Percentiles rank a stretch among this genome's conserved stretches.
These are phyloP conservation scores for Sarocladium oryzae DNA, from an alignment of 2,329 filamentous ascomycete species.

Conservation along the genomic window DNA sequence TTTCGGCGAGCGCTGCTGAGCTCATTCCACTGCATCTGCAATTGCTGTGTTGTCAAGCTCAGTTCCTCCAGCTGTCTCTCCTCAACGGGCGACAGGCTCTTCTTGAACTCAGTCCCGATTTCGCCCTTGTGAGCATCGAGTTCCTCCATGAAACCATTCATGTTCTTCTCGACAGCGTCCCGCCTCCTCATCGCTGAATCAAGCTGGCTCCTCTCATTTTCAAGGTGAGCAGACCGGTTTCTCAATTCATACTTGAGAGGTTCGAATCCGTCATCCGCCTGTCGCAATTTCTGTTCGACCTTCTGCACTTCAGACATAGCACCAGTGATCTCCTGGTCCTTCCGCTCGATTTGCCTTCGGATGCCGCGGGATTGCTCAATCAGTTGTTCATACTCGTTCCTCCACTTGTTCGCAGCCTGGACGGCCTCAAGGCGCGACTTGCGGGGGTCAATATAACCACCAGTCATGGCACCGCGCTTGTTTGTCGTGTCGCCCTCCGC, in stretches of 20 bases:
- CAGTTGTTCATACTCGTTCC: conserved; percentile 66
- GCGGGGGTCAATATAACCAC: conserved; percentile 83
- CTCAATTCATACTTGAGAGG: conserved; percentile 72
- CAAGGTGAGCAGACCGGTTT: conserved; percentile 66
- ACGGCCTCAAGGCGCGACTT: conserved; percentile 85
- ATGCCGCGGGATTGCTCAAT: conserved; percentile 59
- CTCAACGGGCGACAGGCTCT: conserved; percentile 75
- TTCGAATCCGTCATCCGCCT: conserved; percentile 76
- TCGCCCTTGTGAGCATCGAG: conserved; percentile 74
- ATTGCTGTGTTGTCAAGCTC: conserved; percentile 59
- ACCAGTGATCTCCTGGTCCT: conserved; percentile 83
- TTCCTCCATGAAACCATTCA: conserved; percentile 70
- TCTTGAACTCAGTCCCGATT: conserved; percentile 82
- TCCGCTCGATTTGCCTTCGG: conserved; percentile 61
- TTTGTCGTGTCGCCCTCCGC: conserved; percentile 92
- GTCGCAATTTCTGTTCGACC: conserved; percentile 68
- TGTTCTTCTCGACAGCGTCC: conserved; percentile 65
- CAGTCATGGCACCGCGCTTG: conserved; percentile 90
- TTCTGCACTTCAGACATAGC: conserved; percentile 82
- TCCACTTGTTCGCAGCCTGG: conserved; percentile 65
- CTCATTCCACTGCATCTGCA: conserved; percentile 72
- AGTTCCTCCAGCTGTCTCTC: conserved; percentile 72
- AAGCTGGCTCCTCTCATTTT: conserved; percentile 65
- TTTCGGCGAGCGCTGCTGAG: conserved; percentile 67
- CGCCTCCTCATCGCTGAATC: conserved; percentile 60